phyloP scores from a whole-genome alignment of 441 rosid species.

The Brassica hybrid region DNA sequence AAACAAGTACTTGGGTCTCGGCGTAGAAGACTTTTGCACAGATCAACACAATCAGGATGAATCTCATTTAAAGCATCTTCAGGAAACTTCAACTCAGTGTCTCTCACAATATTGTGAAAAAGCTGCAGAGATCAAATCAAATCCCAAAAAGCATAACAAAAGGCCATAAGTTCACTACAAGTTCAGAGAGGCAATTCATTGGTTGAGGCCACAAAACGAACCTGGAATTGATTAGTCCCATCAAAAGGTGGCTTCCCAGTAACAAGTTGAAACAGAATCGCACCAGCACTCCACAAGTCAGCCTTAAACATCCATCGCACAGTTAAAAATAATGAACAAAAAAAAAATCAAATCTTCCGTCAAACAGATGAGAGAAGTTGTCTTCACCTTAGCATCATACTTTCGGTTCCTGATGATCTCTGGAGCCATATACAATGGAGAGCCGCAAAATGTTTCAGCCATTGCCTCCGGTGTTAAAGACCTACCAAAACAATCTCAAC shows the following conservation, averaged over 20 bases:
- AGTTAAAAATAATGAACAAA: slow-evolving; percentile 10
- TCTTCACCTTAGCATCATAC: slow-evolving; percentile 88
- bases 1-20: slow-evolving; percentile 66
- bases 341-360: neutral
- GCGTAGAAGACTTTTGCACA: slow-evolving; percentile 79
- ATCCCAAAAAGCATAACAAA: slow-evolving; percentile 19
- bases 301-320: slow-evolving; percentile 54
- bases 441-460: slow-evolving; percentile 83
- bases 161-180: slow-evolving; percentile 18
- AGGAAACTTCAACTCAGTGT: slow-evolving; percentile 78
- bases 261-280: slow-evolving; percentile 82
- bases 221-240: slow-evolving; percentile 79
- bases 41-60: slow-evolving; percentile 79
- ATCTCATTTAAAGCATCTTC: slow-evolving; percentile 58
- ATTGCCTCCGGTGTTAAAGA: slow-evolving; percentile 65
- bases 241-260: slow-evolving; percentile 84
- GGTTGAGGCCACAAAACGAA: slow-evolving; percentile 20
- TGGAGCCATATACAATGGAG: too few species aligned
- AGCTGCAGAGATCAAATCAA: slow-evolving; percentile 61
- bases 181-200: neutral
- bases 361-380: neutral
- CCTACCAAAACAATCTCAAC: slow-evolving; percentile 43
- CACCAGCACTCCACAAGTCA: slow-evolving; percentile 96
- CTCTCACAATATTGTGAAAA: slow-evolving; percentile 74
- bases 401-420: slow-evolving; percentile 76